Conservation (phyloP, 139 green algal species). For the Chlamydomonas incerta region DNA sequence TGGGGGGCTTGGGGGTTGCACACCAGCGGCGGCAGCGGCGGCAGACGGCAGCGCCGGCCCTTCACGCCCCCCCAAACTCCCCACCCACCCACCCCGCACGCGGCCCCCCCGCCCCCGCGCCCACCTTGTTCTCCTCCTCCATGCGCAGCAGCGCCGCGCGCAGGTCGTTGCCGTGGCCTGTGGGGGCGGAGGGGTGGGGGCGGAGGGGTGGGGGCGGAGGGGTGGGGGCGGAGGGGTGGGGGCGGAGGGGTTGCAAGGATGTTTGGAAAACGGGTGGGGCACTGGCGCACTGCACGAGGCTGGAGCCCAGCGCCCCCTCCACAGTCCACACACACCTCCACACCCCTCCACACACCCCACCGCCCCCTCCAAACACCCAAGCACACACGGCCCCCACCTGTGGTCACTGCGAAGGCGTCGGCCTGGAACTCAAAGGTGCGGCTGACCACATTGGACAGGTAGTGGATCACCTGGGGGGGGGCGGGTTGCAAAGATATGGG, state of each 20-base stretch:
- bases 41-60: too few species aligned
- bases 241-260: too few species aligned
- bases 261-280: too few species aligned
- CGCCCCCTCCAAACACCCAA: too few species aligned
- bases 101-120: not conserved
- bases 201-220: not conserved
- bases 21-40: too few species aligned
- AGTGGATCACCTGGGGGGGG: slow-evolving; percentile 72
- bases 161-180: slow-evolving; percentile 60
- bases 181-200: not conserved
- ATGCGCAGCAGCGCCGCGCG: slow-evolving; percentile 78
- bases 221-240: too few species aligned
- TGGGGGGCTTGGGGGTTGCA: too few species aligned
- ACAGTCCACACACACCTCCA: not conserved
- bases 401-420: slow-evolving; percentile 82
- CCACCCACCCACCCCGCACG: not conserved
- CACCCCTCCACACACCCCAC: not conserved
- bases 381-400: too few species aligned
- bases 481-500: not conserved
- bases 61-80: not conserved
- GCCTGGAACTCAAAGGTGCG: slow-evolving; percentile 94
- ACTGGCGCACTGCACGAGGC: too few species aligned
- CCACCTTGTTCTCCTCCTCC: slow-evolving; percentile 87
- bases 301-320: too few species aligned
- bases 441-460: slow-evolving; percentile 79